phyloP scores from a whole-genome alignment of 257 asterid genomes.

The Buddleja alternifolia region DNA sequence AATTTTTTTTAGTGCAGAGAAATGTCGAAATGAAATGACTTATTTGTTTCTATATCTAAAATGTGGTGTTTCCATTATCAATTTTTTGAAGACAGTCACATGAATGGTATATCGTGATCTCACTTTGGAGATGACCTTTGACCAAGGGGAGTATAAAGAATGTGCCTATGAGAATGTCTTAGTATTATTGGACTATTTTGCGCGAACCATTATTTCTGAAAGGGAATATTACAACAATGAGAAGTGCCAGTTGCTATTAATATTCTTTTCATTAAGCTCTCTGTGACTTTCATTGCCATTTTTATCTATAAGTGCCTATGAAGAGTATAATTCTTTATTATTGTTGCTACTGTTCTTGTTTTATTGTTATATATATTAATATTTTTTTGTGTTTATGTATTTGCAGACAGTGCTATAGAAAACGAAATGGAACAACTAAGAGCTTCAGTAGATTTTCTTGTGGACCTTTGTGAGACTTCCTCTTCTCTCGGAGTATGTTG shows the following conservation, averaged over 20 bases:
- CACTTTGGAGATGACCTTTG: slow-evolving; percentile 15
- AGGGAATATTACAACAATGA: slow-evolving; percentile 4
- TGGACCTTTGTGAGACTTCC: slow-evolving; percentile 77
- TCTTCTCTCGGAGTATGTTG: slow-evolving; percentile 55
- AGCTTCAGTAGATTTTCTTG: slow-evolving; percentile 89
- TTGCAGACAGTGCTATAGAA: slow-evolving; percentile 53
- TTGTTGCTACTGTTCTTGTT: not conserved
- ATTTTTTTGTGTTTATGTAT: not conserved
- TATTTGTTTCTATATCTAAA: not conserved
- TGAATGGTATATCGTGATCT: not conserved
- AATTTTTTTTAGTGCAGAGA: not conserved
- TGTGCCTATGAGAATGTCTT: not conserved
- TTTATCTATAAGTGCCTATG: slow-evolving; percentile 19
- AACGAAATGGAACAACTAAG: slow-evolving; percentile 69
- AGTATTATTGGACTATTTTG: slow-evolving; percentile 13
- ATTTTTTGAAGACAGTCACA: slow-evolving; percentile 1
- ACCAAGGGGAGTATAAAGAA: not conserved
- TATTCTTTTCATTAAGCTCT: not conserved
- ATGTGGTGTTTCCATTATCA: not conserved
- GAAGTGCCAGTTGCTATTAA: slow-evolving; percentile 3
- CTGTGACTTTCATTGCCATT: slow-evolving; percentile 1
- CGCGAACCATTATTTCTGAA: not conserved
- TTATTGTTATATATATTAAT: not conserved
- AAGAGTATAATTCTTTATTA: slow-evolving; percentile 9
- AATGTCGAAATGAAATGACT: not conserved